Evolutionary conservation across 2,329 filamentous ascomycete genomes (phyloP), one percentile per base, ranked within the genome.

Genomic region (Plenodomus tracheiphilus): DNA sequence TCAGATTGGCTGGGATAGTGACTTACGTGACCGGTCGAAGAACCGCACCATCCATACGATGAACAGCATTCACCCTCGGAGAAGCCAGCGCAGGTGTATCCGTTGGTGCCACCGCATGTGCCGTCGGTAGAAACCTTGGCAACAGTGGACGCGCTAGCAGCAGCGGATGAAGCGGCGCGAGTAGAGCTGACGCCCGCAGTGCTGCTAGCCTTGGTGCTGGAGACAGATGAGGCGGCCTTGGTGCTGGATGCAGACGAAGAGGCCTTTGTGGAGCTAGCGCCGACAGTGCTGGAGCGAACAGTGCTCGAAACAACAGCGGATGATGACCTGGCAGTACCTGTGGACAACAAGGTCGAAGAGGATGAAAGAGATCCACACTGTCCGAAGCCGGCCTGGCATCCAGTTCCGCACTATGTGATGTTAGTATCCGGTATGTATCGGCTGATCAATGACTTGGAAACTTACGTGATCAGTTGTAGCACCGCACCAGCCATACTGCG

Each of bases 311-410:
- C n/a, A n/a, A n/a, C n/a, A n/a, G n/a, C n/a, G n/a, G n/a, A n/a
- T n/a, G n/a, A n/a, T n/a, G n/a, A n/a, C n/a, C n/a, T n/a, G n/a
- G n/a, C n/a, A n/a, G n/a, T n/a, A n/a, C n/a, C n/a, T n/a, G n/a
- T n/a, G n/a, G n/a, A n/a, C n/a, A n/a, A n/a, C n/a, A 25, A 43
- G 30, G 40, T 19, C 25, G 28, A 36, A 21, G 30, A 16, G 3
- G 40, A 21, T 2, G 40, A 34, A 3, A 30, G 36, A 13, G 41
- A 36, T 11, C 43, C 44, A 16, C 54, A 57, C 16, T 54, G 65
- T 8, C 68, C 67, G 37, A 64, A 71, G 5, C 32, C 42, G 8
- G 48, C 46, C 34, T 70, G 61, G 51, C 66, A 72, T 17, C 61
- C 63, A 4, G 51, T 51, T 16, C 58, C 58, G 34, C 66, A 69